phyloP scores from a whole-genome alignment of 768 basidiomycete species.

The Naganishia kalamii region DNA sequence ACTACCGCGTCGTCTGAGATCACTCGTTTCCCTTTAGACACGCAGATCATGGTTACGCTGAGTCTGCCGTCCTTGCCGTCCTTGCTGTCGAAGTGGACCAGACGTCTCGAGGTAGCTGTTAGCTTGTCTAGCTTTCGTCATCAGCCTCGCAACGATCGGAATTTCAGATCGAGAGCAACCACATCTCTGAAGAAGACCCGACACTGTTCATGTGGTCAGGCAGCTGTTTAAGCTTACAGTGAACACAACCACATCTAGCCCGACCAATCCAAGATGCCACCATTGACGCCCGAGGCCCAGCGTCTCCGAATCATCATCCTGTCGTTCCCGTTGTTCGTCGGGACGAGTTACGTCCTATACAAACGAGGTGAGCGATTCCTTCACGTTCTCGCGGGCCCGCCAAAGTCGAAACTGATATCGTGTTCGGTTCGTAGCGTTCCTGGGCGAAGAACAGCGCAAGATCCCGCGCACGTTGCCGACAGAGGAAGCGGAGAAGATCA shows the following conservation, averaged over 20 bases:
- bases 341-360: constrained; percentile 23
- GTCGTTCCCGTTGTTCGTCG: constrained; percentile 25
- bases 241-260: not conserved
- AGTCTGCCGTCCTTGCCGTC: no score
- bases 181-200: no score
- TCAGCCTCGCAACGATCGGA: not conserved
- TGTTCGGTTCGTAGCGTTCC: constrained; percentile 7
- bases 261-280: not conserved
- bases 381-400: not conserved
- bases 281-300: constrained; percentile 16
- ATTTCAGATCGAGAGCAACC: no score
- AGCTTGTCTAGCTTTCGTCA: not conserved
- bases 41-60: no score
- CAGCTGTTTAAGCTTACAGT: no score
- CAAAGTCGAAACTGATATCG: not conserved
- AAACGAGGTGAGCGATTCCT: constrained; percentile 20
- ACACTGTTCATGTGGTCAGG: no score
- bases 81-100: no score
- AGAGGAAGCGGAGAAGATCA: constrained; percentile 5
- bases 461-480: constrained; percentile 17
- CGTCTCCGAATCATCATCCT: constrained; percentile 24
- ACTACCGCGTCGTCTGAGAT: no score
- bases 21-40: no score
- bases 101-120: no score
- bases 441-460: constrained; percentile 23